Evolutionary conservation across 2,329 filamentous ascomycete species (phyloP).

Genomic region (Drechslerella coelobrocha): DNA sequence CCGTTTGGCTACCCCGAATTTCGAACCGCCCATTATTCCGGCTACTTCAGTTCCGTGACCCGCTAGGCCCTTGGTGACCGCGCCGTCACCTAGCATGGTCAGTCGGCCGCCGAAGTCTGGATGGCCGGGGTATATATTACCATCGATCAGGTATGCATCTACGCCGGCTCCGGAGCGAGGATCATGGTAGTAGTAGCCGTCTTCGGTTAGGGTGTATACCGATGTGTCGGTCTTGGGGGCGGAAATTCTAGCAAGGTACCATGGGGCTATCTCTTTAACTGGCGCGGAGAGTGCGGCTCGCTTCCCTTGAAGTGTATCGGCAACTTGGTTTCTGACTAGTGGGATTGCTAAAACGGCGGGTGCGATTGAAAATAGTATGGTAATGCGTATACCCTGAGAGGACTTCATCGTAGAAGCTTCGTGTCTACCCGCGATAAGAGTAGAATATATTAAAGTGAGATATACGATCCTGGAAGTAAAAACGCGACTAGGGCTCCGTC

Average conservation of each 20-base stretch:
- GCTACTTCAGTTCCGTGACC: constrained; percentile 12
- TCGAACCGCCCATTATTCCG: constrained; percentile 8
- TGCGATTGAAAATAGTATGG: too few relatives aligned
- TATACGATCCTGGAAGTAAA: too few relatives aligned
- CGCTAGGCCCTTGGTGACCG: neutral
- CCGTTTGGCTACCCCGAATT: neutral
- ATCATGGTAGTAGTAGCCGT: constrained; percentile 9
- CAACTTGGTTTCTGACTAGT: too few relatives aligned
- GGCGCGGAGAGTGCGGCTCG: too few relatives aligned
- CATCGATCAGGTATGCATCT: constrained; percentile 13
- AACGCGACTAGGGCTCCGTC: too few relatives aligned
- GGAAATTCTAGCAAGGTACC: constrained; percentile 4
- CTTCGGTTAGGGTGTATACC: constrained; percentile 4
- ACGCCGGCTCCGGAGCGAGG: constrained; percentile 6
- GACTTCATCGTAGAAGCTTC: too few relatives aligned
- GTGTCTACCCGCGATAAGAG: too few relatives aligned
- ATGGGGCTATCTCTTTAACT: neutral
- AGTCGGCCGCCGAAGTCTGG: constrained; percentile 7
- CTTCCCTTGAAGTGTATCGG: neutral
- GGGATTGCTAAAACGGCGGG: too few relatives aligned
- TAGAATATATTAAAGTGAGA: too few relatives aligned
- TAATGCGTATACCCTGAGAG: too few relatives aligned
- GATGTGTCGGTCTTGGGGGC: constrained; percentile 3
- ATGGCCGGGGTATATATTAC: constrained; percentile 6
- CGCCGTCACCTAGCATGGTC: constrained; percentile 9